Percentiles rank a stretch among this genome's conserved stretches.
Conservation (phyloP, 2,329 filamentous ascomycete species). For the Microcyclosporella mali region DNA sequence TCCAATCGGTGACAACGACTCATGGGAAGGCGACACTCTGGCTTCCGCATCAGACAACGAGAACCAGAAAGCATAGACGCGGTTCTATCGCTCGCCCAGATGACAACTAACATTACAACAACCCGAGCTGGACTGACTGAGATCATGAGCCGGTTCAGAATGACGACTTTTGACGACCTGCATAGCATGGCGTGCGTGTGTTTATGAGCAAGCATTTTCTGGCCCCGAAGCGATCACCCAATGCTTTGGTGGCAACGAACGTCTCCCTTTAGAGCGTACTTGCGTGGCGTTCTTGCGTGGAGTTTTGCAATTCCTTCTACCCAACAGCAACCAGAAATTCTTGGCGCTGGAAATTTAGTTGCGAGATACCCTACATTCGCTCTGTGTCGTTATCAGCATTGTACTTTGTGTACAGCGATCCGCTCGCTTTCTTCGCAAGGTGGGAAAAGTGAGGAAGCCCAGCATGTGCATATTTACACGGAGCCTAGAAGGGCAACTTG, state of each 20-base stretch:
- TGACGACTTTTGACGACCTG: conserved; percentile 19
- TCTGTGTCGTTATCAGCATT: conserved; percentile 12
- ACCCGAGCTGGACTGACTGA: no score
- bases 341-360: no score
- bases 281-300: no score
- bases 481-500: no score
- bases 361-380: conserved; percentile 23
- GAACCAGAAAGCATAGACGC: conserved; percentile 22
- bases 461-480: conserved; percentile 9
- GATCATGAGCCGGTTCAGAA: neutral
- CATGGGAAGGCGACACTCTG: conserved; percentile 54
- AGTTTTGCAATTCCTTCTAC: no score
- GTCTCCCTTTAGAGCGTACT: no score
- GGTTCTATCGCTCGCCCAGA: neutral
- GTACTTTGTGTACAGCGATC: conserved; percentile 15
- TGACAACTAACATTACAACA: no score
- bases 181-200: conserved; percentile 16
- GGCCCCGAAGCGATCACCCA: no score
- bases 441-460: conserved; percentile 3
- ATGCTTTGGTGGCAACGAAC: no score
- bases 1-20: conserved; percentile 51
- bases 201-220: conserved; percentile 1
- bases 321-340: no score
- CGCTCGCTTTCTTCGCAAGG: conserved; percentile 20
- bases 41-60: conserved; percentile 29